These are phyloP conservation scores for Maudiozyma saulgeensis DNA, from an alignment of 805 yeast species.

Conservation along the genomic window DNA sequence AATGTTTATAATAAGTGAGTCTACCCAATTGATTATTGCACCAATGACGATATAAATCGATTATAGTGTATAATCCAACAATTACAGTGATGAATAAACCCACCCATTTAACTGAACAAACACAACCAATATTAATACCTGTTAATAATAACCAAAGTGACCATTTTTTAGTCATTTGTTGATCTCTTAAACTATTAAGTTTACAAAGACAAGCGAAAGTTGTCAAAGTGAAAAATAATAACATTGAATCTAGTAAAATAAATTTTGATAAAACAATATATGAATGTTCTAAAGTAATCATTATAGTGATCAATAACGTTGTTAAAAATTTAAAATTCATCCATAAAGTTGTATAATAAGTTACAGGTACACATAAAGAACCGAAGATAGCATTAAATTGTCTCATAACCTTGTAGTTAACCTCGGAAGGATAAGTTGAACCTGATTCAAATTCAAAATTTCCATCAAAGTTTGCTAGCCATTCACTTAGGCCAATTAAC, in stretches of 20 bases:
- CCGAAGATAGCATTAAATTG: conserved; percentile 78
- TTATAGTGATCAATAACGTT: conserved; percentile 67
- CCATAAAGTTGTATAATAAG: conserved; percentile 70
- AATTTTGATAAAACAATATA: conserved; percentile 81
- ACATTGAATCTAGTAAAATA: conserved; percentile 84
- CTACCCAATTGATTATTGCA: conserved; percentile 26
- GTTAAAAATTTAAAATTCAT: conserved; percentile 64
- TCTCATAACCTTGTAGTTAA: conserved; percentile 80
- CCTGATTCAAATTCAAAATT: conserved; percentile 85
- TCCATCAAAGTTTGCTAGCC: conserved; percentile 79
- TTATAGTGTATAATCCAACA: conserved; percentile 49
- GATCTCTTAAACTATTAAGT: conserved; percentile 51
- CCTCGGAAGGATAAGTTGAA: conserved; percentile 58
- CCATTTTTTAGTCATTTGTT: conserved; percentile 66
- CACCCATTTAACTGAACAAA: conserved; percentile 80
- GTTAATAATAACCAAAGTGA: conserved; percentile 47
- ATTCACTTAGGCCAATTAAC: conserved; percentile 82
- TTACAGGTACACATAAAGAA: conserved; percentile 75
- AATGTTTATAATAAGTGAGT: conserved; percentile 44
- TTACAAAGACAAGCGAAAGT: conserved; percentile 65
- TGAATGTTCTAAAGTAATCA: conserved; percentile 76
- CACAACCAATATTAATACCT: conserved; percentile 71
- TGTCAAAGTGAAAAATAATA: conserved; percentile 79
- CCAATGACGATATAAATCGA: conserved; percentile 41
- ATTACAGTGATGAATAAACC: conserved; percentile 59